Evolutionary conservation across 306 rosid genomes (phyloP).

Genomic region (Rosa multiflora): DNA sequence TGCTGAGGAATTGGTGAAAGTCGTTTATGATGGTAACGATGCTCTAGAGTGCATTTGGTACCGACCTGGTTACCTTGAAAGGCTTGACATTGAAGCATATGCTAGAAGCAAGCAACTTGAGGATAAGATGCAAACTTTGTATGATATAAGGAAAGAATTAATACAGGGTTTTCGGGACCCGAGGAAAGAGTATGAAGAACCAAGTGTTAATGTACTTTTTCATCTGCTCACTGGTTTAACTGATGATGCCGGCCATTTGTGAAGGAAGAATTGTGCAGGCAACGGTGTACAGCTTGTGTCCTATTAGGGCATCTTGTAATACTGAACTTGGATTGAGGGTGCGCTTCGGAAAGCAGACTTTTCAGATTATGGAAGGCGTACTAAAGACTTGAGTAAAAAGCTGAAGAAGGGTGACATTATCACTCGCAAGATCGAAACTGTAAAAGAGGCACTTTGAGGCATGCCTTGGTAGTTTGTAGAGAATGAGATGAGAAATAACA

Average conservation of each 20-base stretch:
- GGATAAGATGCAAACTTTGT: constrained; percentile 68
- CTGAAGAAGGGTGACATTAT: constrained; percentile 43
- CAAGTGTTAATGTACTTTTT: constrained; percentile 82
- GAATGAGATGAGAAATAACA: too few species aligned
- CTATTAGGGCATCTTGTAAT: constrained; percentile 66
- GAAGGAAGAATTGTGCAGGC: constrained; percentile 93
- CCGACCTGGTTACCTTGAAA: constrained; percentile 65
- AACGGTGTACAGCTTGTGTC: constrained; percentile 71
- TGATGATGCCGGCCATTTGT: constrained; percentile 78
- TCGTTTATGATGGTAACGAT: constrained; percentile 62
- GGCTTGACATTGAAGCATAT: constrained; percentile 77
- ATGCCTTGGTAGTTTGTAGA: too few species aligned
- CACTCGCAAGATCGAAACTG: not conserved
- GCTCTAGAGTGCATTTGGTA: constrained; percentile 81
- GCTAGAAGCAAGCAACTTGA: constrained; percentile 51
- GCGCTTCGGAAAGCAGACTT: constrained; percentile 86
- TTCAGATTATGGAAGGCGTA: constrained; percentile 78
- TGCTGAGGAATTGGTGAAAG: constrained; percentile 69
- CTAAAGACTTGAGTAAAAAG: constrained; percentile 73
- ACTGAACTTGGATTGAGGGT: constrained; percentile 95
- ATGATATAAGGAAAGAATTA: constrained; percentile 75
- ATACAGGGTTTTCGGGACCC: constrained; percentile 93
- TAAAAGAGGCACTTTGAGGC: not conserved
- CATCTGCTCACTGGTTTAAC: constrained; percentile 92
- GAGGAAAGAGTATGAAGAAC: constrained; percentile 95